phyloP scores from a whole-genome alignment of 148 eudicot genomes.

The Cornus suecica region DNA sequence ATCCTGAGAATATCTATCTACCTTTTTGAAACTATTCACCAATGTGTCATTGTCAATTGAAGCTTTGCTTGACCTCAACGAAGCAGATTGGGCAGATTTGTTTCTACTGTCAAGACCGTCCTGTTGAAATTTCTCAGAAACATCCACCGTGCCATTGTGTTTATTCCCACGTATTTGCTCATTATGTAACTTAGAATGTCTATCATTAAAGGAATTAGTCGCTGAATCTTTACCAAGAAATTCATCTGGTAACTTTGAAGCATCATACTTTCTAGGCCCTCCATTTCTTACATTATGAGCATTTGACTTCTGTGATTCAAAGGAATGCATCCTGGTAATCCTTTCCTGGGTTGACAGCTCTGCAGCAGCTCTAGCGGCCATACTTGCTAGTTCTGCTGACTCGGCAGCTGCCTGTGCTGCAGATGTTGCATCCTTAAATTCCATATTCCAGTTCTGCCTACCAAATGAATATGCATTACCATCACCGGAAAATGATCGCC shows the following conservation, averaged over 20 bases:
- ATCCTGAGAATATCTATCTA: slow-evolving; percentile 19
- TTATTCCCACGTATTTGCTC: slow-evolving; percentile 22
- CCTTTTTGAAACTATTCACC: slow-evolving; percentile 22
- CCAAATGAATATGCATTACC: slow-evolving; percentile 21
- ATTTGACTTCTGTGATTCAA: slow-evolving; percentile 33
- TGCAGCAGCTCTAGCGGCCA: slow-evolving; percentile 99
- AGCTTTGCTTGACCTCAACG: slow-evolving; percentile 27
- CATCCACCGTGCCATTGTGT: slow-evolving; percentile 20
- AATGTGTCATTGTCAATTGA: slow-evolving; percentile 22
- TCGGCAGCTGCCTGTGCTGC: slow-evolving; percentile 99
- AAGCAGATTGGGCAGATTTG: slow-evolving; percentile 20
- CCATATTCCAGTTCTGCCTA: slow-evolving; percentile 65
- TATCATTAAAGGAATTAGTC: slow-evolving; percentile 27
- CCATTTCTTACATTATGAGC: slow-evolving; percentile 25
- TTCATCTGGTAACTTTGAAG: slow-evolving; percentile 24
- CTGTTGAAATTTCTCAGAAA: slow-evolving; percentile 16
- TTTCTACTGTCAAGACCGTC: slow-evolving; percentile 16
- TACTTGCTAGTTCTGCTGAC: slow-evolving; percentile 89
- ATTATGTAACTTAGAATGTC: slow-evolving; percentile 24
- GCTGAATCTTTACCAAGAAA: slow-evolving; percentile 18
- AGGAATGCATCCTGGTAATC: slow-evolving; percentile 23
- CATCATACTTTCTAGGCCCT: slow-evolving; percentile 13
- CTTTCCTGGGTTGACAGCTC: slow-evolving; percentile 53
- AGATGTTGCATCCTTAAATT: slow-evolving; percentile 81
- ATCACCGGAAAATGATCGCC: slow-evolving; percentile 32